A percentile compares a stretch with the other conserved stretches of the same genome.
phyloP scores from a whole-genome alignment of 352 stramenopile genomes.

The Phytophthora lateralis region DNA sequence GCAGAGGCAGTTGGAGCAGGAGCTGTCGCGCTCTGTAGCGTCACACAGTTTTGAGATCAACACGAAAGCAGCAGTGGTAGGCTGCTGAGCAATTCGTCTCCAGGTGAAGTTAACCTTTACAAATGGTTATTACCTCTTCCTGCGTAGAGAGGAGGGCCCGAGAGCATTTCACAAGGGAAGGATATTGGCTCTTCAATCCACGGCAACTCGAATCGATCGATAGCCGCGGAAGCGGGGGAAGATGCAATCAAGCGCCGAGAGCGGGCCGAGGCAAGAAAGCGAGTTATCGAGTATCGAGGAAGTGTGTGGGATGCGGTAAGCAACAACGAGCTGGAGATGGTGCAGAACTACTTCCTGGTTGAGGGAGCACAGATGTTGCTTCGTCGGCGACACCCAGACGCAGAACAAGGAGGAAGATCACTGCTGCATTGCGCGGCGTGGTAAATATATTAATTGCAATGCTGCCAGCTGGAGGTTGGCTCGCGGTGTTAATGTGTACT shows the following conservation, averaged over 20 bases:
- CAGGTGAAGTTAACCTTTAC: not conserved
- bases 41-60: conserved; percentile 12
- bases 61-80: conserved; percentile 11
- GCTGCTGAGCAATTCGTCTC: not conserved
- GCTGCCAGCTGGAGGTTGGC: not conserved
- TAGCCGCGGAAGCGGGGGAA: conserved; percentile 18
- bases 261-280: conserved; percentile 59
- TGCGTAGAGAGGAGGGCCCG: conserved; percentile 5
- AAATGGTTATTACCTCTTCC: not conserved
- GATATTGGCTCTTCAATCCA: not conserved
- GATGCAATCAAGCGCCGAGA: conserved; percentile 44
- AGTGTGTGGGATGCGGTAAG: conserved; percentile 62
- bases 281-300: conserved; percentile 58
- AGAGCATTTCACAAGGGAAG: conserved; percentile 4
- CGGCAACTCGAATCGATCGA: conserved; percentile 6
- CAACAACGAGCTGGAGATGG: conserved; percentile 49
- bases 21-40: conserved; percentile 3
- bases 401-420: conserved; percentile 57
- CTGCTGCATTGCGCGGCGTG: conserved; percentile 71
- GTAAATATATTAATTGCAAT: conserved; percentile 29
- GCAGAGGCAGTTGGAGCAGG: conserved; percentile 28
- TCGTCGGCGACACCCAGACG: conserved; percentile 42
- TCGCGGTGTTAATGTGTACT: not conserved
- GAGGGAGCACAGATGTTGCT: conserved; percentile 58
- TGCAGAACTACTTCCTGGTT: conserved; percentile 68